Base-by-base conservation (phyloP, 352 stramenopile species). In the Peronospora tabacina region DNA sequence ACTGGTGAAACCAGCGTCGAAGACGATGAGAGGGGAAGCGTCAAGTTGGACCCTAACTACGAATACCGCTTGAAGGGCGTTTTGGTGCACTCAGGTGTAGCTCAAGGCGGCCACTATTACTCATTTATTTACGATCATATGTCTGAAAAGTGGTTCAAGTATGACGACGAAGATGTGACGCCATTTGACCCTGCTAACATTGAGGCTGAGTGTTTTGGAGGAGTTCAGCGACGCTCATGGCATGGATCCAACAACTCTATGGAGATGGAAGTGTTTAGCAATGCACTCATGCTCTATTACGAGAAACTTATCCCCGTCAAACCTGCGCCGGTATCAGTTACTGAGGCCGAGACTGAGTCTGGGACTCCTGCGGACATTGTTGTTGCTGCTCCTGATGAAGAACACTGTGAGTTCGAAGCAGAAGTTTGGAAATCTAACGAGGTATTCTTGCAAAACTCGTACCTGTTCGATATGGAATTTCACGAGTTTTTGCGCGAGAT, bases 221-320 rank as follows among this genome's bases (percentile, higher is more conserved):
- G 96, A 16, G 96, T 97, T 12, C 81, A 98, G 52, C 76, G 76
- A 9, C 78, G 80, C 13, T 89, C 75, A 17, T 98, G 90, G 85
- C 90, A 98, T 59, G 96, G 96, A 13, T 82, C 96, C 16, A 94
- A 66, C 50, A 97, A 97, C 55, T 93, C 90, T 15, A 95, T 98
- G 66, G 96, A 98, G 61, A 97, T 96, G 75, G 96, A 99, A 64
- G 88, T 98, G 11, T 98, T 98, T 64, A 97, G 94, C 44, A 99
- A 99, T 62, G 96, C 95, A 4, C 69, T 99, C 5, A 98, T 99
- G 92, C 73, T 99, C 0, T 99, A 99, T 60, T 99, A 99, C 57
- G 96, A 98, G 55, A 99, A 99, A 67, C 86, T 98, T 19, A 65
- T 77, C 10, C 76, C 70, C 11, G 68, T 68, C 0, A 61, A 84